These are phyloP conservation scores for Kwoniella newhampshirensis DNA, from an alignment of 768 basidiomycete species.

Conservation along the genomic window DNA sequence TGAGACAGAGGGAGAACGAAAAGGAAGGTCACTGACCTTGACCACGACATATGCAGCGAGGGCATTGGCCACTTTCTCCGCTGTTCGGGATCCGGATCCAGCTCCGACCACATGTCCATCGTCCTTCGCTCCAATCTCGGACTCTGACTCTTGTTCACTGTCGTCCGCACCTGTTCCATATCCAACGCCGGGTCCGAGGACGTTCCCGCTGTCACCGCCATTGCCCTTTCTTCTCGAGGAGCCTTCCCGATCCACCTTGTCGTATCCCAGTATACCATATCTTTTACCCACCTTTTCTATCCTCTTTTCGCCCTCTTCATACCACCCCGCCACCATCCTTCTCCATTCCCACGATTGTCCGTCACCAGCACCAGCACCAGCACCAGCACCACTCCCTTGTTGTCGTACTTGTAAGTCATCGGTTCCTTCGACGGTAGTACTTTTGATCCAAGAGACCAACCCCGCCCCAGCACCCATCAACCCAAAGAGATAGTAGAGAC, in stretches of 20 bases:
- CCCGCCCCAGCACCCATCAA: conserved; percentile 68
- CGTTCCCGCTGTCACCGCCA: no score
- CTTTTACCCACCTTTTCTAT: conserved; percentile 68
- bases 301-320: conserved; percentile 74
- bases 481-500: conserved; percentile 70
- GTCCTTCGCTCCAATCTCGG: neutral
- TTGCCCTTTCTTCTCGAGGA: no score
- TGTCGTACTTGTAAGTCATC: neutral
- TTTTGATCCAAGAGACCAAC: conserved; percentile 57
- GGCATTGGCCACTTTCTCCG: conserved; percentile 77
- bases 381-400: conserved; percentile 8
- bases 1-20: conserved; percentile 20
- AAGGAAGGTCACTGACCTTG: conserved; percentile 60
- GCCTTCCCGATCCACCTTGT: conserved; percentile 33
- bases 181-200: no score
- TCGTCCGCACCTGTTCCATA: conserved; percentile 23
- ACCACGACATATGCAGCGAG: conserved; percentile 76
- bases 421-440: neutral
- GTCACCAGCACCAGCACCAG: conserved; percentile 1
- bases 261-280: conserved; percentile 78
- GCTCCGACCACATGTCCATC: neutral
- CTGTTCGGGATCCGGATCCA: conserved; percentile 54
- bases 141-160: no score
- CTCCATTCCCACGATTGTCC: conserved; percentile 27
- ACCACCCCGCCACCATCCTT: conserved; percentile 61